Evolutionary conservation across 495 filamentous ascomycete genomes (phyloP).

Genomic region (Hypoxylon subgilvum): DNA sequence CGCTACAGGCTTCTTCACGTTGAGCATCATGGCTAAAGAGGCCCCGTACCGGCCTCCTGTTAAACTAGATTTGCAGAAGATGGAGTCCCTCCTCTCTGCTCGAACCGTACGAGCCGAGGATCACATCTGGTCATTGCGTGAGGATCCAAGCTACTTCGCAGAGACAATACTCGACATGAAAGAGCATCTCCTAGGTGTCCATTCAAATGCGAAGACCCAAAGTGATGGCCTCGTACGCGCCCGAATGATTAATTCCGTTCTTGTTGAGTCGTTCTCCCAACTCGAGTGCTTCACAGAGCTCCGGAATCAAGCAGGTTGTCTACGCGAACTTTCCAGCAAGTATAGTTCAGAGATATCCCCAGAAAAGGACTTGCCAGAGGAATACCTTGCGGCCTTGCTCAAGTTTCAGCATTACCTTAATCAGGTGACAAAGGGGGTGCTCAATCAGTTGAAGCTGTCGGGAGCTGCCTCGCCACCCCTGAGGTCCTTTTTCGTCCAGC

Average conservation of each 20-base stretch:
- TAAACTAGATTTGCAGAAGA: slow-evolving; percentile 49
- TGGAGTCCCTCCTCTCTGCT: slow-evolving; percentile 46
- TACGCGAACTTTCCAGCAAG: slow-evolving; percentile 39
- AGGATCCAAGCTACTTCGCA: slow-evolving; percentile 63
- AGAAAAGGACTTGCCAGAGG: slow-evolving; percentile 43
- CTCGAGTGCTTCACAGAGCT: slow-evolving; percentile 39
- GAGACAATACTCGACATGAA: slow-evolving; percentile 44
- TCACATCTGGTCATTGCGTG: slow-evolving; percentile 60
- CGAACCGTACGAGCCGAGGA: too few relatives aligned
- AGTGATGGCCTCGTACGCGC: slow-evolving; percentile 35
- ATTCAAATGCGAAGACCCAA: slow-evolving; percentile 40
- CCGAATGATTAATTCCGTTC: slow-evolving; percentile 24
- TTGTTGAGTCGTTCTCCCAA: slow-evolving; percentile 16
- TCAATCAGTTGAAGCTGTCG: slow-evolving; percentile 27
- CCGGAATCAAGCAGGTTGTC: slow-evolving; percentile 36
- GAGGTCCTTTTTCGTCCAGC: slow-evolving; percentile 28
- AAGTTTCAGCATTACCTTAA: slow-evolving; percentile 45
- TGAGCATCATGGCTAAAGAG: slow-evolving; percentile 50
- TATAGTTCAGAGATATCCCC: slow-evolving; percentile 39
- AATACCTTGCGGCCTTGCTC: slow-evolving; percentile 44
- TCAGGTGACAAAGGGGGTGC: slow-evolving; percentile 30
- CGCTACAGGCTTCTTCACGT: too few relatives aligned
- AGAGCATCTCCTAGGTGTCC: slow-evolving; percentile 54
- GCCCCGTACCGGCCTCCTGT: slow-evolving; percentile 57
- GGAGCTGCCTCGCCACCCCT: slow-evolving; percentile 46